These are phyloP conservation scores for Ceratobasidium sp. DNA, from an alignment of 1,284 basidiomycete genomes.

Conservation along the genomic window DNA sequence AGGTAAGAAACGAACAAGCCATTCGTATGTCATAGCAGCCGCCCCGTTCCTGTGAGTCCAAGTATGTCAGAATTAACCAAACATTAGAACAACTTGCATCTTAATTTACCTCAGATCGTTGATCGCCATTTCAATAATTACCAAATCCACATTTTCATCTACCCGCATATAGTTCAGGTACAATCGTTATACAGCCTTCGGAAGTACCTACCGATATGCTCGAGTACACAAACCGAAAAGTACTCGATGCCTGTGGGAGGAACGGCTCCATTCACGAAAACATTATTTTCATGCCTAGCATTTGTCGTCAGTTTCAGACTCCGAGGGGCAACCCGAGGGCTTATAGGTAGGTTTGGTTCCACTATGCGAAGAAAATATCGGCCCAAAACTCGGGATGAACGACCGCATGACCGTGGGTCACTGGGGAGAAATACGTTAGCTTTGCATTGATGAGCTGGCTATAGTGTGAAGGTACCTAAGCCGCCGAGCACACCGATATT, in stretches of 20 bases:
- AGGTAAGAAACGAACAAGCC: constrained; percentile 42
- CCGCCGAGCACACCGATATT: constrained; percentile 44
- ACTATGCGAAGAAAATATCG: constrained; percentile 30
- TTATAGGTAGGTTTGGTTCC: constrained; percentile 42
- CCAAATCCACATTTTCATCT: constrained; percentile 43
- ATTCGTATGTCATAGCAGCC: constrained; percentile 43
- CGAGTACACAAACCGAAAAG: constrained; percentile 43
- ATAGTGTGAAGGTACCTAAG: constrained; percentile 18
- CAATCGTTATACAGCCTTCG: neutral
- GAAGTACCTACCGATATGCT: constrained; percentile 39
- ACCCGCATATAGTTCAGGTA: neutral
- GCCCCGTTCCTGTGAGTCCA: constrained; percentile 35
- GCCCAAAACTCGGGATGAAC: constrained; percentile 37
- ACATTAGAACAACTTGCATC: neutral
- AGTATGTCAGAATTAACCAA: neutral
- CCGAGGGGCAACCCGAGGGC: constrained; percentile 9
- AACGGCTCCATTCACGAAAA: constrained; percentile 44
- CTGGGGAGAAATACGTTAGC: neutral
- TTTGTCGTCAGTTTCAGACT: neutral
- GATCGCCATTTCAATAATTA: constrained; percentile 44
- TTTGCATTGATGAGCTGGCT: neutral
- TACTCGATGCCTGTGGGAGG: constrained; percentile 43
- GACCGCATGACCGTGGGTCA: constrained; percentile 43
- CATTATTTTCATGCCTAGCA: constrained; percentile 20
- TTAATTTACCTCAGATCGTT: constrained; percentile 42